Evolutionary conservation across 257 asterid species (phyloP), one percentile per base, ranked within the genome.

Genomic region (Solanum megistacrolobum): DNA sequence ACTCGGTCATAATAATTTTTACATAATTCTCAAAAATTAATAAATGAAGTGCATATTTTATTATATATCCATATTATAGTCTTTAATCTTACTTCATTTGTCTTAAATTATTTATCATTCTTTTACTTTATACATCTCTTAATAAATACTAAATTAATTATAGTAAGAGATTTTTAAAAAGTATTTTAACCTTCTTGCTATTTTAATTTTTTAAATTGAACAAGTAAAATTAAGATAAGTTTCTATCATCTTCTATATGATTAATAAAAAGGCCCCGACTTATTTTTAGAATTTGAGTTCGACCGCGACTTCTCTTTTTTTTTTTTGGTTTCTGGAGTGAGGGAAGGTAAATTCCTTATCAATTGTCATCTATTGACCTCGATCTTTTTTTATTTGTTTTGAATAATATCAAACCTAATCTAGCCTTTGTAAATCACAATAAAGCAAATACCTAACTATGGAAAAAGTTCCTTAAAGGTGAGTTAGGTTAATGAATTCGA

Each of bases 231-330:
- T 18, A 52, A 52, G 10, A 18, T 0, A 52, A 52, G 23, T 16
- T 18, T 52, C 23, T 52, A 52, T 6, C 23, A 52, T 52, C 0
- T 52, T 52, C 10, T 52, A 52, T 52, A 1, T 18, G n/a, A 52
- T 52, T 52, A 18, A 52, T 52, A 6, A 18, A 52, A 52, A 52
- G n/a, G n/a, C 62, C 9, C n/a, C 62, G 10, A 52, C 62, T 52
- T 52, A 52, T 52, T 52, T 46, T 18, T 18, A 52, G 4, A 55
- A 55, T 55, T 18, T 55, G 62, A 52, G 62, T 52, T 52, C 9
- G 0, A 1, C 10, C n/a, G 0, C 10, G 0, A 52, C 62, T 52
- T 52, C 9, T 52, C 9, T 5, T 48, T 0, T 52, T 31, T 31
- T 31, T 52, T 52, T 55, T 20, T 18, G 10, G 4, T 52, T 6